Evolutionary conservation across 2,329 filamentous ascomycete species (phyloP).

Genomic region (Annulohypoxylon truncatum): DNA sequence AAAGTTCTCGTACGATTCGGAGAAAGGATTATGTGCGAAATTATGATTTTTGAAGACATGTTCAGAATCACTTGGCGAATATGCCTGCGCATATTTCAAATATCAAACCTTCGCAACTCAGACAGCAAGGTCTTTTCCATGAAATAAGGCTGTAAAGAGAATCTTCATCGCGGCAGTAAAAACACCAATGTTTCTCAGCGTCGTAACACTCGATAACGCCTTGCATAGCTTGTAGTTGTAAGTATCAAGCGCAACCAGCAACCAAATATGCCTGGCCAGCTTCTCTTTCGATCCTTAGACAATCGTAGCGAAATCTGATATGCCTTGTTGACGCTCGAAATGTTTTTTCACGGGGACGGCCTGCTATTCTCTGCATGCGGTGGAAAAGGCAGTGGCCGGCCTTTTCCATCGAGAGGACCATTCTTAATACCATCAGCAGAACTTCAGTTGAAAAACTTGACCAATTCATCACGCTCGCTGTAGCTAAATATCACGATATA

Average conservation of each 20-base stretch:
- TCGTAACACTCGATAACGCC: neutral
- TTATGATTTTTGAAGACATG: neutral
- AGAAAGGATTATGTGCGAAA: neutral
- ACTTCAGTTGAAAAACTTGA: neutral
- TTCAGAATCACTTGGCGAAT: slow-evolving; percentile 1
- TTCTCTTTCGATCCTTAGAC: slow-evolving; percentile 2
- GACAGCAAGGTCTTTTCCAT: neutral
- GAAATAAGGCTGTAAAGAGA: neutral
- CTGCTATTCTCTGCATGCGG: slow-evolving; percentile 2
- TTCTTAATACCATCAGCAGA: neutral
- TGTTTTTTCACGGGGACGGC: neutral
- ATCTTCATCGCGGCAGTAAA: neutral
- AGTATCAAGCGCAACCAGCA: neutral
- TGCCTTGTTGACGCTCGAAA: neutral
- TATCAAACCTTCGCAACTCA: neutral
- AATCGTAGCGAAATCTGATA: neutral
- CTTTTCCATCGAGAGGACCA: neutral
- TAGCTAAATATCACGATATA: neutral
- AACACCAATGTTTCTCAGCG: neutral
- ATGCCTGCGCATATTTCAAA: neutral
- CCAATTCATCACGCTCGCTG: neutral
- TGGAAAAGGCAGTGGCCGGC: neutral
- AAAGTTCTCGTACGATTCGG: neutral
- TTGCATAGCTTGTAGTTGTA: neutral
- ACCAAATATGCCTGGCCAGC: slow-evolving; percentile 8